Evolutionary conservation across 1,284 basidiomycete genomes (phyloP).

Genomic region (Cryptococcus floricola): DNA sequence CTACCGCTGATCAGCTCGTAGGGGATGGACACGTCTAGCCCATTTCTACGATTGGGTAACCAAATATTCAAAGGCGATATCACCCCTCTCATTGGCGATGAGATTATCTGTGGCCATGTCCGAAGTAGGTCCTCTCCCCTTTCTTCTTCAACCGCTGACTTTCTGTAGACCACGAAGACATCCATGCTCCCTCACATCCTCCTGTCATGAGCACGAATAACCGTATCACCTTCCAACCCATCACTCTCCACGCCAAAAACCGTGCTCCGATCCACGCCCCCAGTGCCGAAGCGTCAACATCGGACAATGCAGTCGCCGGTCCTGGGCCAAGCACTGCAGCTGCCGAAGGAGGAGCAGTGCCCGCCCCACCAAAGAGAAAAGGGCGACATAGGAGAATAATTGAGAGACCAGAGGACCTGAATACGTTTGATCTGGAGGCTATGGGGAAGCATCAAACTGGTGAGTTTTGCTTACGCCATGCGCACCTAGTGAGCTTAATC

Average conservation of each 20-base stretch:
- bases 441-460: slow-evolving; percentile 9
- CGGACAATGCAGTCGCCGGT: background rate
- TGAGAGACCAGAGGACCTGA: slow-evolving; percentile 6
- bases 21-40: slow-evolving; percentile 46
- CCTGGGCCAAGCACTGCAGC: background rate
- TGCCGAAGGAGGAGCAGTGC: background rate
- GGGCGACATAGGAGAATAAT: background rate
- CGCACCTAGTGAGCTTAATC: background rate
- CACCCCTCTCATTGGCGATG: slow-evolving; percentile 42
- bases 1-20: slow-evolving; percentile 6
- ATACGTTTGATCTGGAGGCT: slow-evolving; percentile 9
- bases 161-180: slow-evolving; percentile 30
- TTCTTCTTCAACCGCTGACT: background rate
- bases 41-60: slow-evolving; percentile 46
- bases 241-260: slow-evolving; percentile 17
- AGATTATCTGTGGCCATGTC: slow-evolving; percentile 40
- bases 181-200: slow-evolving; percentile 29
- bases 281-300: background rate
- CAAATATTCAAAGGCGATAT: slow-evolving; percentile 41
- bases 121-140: slow-evolving; percentile 26
- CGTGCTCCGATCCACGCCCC: background rate
- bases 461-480: slow-evolving; percentile 3
- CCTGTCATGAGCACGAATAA: slow-evolving; percentile 26
- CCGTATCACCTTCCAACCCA: slow-evolving; percentile 31
- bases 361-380: background rate